Evolutionary conservation across 2,329 filamentous ascomycete genomes (phyloP).

Genomic region (Aspergillus eucalypticola): DNA sequence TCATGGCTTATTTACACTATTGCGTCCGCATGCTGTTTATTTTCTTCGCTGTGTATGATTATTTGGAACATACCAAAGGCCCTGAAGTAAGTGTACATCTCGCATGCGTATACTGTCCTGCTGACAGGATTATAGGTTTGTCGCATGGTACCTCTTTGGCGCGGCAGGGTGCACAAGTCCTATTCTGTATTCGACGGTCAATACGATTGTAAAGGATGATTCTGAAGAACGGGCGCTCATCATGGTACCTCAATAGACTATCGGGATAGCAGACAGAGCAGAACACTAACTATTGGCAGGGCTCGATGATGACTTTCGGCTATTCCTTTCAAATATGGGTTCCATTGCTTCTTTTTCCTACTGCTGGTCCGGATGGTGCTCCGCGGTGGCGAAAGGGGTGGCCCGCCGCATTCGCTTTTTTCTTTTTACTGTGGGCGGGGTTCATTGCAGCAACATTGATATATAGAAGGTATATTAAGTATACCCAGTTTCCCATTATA

Average conservation of each 20-base stretch:
- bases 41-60: slow-evolving; percentile 50
- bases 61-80: slow-evolving; percentile 53
- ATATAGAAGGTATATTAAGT: slow-evolving; percentile 20
- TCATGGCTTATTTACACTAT: slow-evolving; percentile 52
- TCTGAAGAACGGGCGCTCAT: slow-evolving; percentile 44
- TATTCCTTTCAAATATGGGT: slow-evolving; percentile 52
- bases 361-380: slow-evolving; percentile 43
- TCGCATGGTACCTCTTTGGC: slow-evolving; percentile 48
- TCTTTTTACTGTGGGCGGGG: slow-evolving; percentile 45
- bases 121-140: slow-evolving; percentile 29
- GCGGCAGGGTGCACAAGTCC: slow-evolving; percentile 43
- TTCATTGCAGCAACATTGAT: slow-evolving; percentile 26
- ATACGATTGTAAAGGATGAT: slow-evolving; percentile 44
- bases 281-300: slow-evolving; percentile 24
- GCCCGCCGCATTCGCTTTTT: slow-evolving; percentile 51
- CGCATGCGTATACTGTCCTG: neutral
- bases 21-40: slow-evolving; percentile 42
- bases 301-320: slow-evolving; percentile 51
- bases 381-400: slow-evolving; percentile 54
- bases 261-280: neutral
- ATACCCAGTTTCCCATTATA: neutral
- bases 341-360: slow-evolving; percentile 47
- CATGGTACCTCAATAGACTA: slow-evolving; percentile 18
- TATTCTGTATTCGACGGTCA: slow-evolving; percentile 48
- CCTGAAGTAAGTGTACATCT: slow-evolving; percentile 42